Evolutionary conservation across 345 rosid species (phyloP), one percentile per base, ranked within the genome.

Genomic region (Rubroshorea leprosula): DNA sequence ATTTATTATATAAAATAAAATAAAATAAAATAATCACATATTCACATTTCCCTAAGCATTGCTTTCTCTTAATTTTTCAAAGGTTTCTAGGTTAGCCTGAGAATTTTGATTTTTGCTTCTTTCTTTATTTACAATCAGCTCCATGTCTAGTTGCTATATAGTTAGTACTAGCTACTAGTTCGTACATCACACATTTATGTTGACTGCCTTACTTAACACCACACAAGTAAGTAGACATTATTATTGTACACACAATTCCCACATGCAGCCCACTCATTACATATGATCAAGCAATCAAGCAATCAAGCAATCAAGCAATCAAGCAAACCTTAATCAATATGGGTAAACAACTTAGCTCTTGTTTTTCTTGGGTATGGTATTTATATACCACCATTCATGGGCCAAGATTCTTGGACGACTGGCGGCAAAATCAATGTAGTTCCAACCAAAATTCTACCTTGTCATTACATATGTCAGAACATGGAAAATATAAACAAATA

Each of bases 391-490:
- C 61, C 23, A 54, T 43, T 53, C 35, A 59, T 49, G 69, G 47
- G 66, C 57, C 49, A 25, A 62, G 72, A 70, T 48, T 57, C 72
- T 66, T 55, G 74, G 76, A 51, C 9, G n/a, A n/a, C 17, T 39
- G 73, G 73, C 75, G 81, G 70, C 79, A 71, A 68, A 66, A 59
- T 54, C 81, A n/a, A 76, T 47, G 73, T 54, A 61, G 12, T 35
- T 35, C 74, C 59, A 59, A 74, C 84, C 62, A 55, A 70, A 76
- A 76, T 80, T 76, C 79, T 74, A 74, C 59, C 69, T 60, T 66
- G 76, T 68, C 73, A 68, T 68, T 65, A 17, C 63, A 54, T 66
- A 54, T 66, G 69, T 66, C 75, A 63, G 76, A 23, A 52, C 15
- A 45, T 49, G 52, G 25, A 50, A 71, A 68, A 63, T 60, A 71